Evolutionary conservation across 176 grass and related monocot species (phyloP).

Genomic region (Musa acuminata): DNA sequence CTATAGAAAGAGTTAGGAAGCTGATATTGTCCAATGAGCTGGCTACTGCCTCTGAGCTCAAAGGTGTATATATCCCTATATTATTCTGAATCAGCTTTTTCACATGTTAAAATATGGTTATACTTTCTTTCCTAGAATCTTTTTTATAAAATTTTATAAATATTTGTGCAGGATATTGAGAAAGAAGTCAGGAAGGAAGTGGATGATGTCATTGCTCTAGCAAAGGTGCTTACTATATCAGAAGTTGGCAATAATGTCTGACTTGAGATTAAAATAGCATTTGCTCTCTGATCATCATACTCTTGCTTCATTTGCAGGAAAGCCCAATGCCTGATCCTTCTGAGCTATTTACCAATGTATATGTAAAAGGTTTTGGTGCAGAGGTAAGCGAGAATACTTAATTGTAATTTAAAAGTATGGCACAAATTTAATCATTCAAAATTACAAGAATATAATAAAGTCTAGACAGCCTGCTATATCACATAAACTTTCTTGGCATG

Average conservation of each 20-base stretch:
- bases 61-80: conserved; percentile 32
- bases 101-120: not conserved
- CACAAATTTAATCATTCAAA: not conserved
- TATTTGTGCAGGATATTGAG: conserved; percentile 57
- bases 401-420: not conserved
- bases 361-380: conserved; percentile 61
- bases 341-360: conserved; percentile 83
- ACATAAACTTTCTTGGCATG: not conserved
- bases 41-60: conserved; percentile 49
- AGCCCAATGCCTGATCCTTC: conserved; percentile 67
- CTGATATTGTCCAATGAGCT: conserved; percentile 62
- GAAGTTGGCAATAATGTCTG: not conserved
- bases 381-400: conserved; percentile 39
- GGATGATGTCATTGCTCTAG: conserved; percentile 65
- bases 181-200: conserved; percentile 78
- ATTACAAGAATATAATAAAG: too few relatives aligned
- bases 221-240: conserved; percentile 38
- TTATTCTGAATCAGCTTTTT: not conserved
- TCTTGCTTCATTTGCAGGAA: conserved; percentile 35
- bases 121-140: not conserved
- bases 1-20: conserved; percentile 83
- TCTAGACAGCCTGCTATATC: too few relatives aligned
- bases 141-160: not conserved
- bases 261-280: not conserved
- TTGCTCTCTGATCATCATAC: conserved; percentile 3